Evolutionary conservation across 1,284 basidiomycete genomes (phyloP), one percentile per base, ranked within the genome.

Genomic region (Coniferiporia sulphurascens): DNA sequence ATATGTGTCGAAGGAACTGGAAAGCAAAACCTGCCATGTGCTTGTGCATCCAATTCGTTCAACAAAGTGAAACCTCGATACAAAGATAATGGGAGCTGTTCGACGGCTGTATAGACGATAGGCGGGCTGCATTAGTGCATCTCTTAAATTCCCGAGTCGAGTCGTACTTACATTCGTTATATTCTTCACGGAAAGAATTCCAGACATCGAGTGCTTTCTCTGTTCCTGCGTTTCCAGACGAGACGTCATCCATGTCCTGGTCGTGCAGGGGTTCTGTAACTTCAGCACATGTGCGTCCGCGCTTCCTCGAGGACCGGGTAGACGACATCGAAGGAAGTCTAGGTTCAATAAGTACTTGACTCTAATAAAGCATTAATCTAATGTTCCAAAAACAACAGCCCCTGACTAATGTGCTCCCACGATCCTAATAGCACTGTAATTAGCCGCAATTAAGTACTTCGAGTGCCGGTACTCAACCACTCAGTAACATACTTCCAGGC

Each of bases 11-110:
- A 54, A 19, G 22, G 4, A 46, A 2, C 3, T n/a, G 21, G 32
- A 15, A 55, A 54, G 51, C 22, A 45, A 50, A 50, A 68, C 82
- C 64, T 65, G 91, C 91, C 74, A 55, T 81, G 72, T 55, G 83
- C 79, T 68, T 92, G 89, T 62, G 84, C 78, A 65, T 96, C 94
- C 34, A 95, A 74, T 71, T 96, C 93, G n/a, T 81, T 76, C 68
- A 95, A 80, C 38, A 96, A 76, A 21, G 84, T 78, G 71, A 88
- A 89, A 60, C 91, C 87, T 43, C 94, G 79, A 67, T 92, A 88
- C 55, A 96, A 71, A 56, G 91, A 90, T 60, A 95, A 74, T 1
- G 94, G 93, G 4, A 96, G 73, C 71, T 95, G 92, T 66, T 95
- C 93, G 56, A 94, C 82, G 55, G 89, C 89, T 91, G 43, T 19